Evolutionary conservation across 2,329 filamentous ascomycete species (phyloP), one percentile per base, ranked within the genome.

Genomic region (Dactylellina haptotyla): DNA sequence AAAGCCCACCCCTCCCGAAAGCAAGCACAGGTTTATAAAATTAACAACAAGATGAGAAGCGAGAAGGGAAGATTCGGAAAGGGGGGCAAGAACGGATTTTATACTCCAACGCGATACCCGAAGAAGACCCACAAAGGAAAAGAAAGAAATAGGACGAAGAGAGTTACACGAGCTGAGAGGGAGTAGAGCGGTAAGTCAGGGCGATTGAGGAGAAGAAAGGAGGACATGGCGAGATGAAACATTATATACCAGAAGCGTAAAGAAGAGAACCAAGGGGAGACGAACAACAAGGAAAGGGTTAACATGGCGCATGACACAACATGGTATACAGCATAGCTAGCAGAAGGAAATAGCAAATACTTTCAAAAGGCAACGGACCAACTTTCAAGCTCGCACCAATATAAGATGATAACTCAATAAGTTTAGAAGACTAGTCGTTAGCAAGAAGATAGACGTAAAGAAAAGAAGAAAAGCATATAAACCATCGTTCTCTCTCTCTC

Each of bases 21-120:
- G 30, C 50, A 43, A 48, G 37, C 25, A 51, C 56, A 59, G 48
- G 58, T 70, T 65, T 66, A 70, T 67, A 53, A 56, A n/a, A 37
- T 56, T 41, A 57, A 37, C 34, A 59, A 20, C 41, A 48, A 28
- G 54, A 59, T 18, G 39, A 61, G 32, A 34, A 50, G n/a, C 28
- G 8, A 23, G 39, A 30, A 45, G 39, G 41, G 51, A 58, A 51
- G 43, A n/a, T n/a, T n/a, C n/a, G n/a, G n/a, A n/a, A n/a, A 67
- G 63, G 28, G 20, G 16, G 25, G 30, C 10, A 20, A 58, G 28
- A 50, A 73, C 61, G 61, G 61, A 73, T 73, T 73, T 73, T 73
- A 66, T 73, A 73, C 69, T 73, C 69, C 69, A 62, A 41, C 37
- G 54, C 56, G 69, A 73, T 66, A 73, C 69, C 69, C 69, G 46